These are phyloP conservation scores for Solanum clarkiae DNA, from an alignment of 257 asterid species.

Conservation along the genomic window DNA sequence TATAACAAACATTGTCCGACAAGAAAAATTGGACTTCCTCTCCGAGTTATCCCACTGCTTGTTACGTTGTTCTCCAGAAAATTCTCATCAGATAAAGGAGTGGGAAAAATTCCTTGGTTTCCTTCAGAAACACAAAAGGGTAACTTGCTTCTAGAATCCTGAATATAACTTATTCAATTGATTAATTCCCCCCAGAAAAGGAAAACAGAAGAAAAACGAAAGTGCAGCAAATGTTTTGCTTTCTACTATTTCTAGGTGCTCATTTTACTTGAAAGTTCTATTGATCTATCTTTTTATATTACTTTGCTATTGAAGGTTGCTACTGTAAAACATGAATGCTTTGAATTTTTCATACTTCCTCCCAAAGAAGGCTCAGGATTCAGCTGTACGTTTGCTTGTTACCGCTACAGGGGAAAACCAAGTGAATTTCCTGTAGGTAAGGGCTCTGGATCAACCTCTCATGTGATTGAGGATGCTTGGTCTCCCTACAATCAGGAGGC, in stretches of 20 bases:
- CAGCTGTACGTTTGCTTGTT: conserved; percentile 18
- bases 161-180: background rate
- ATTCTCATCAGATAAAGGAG: conserved; percentile 41
- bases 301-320: conserved; percentile 39
- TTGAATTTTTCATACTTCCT: conserved; percentile 39
- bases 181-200: background rate
- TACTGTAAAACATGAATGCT: conserved; percentile 21
- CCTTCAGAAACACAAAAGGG: conserved; percentile 34
- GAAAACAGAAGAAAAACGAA: background rate
- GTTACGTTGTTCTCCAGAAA: conserved; percentile 35
- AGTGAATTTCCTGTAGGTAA: conserved; percentile 15
- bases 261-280: background rate
- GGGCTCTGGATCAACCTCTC: conserved; percentile 27
- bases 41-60: conserved; percentile 24
- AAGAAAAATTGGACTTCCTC: conserved; percentile 9
- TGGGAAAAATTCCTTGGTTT: conserved; percentile 36
- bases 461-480: conserved; percentile 16
- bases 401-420: conserved; percentile 13
- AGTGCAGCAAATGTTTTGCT: background rate
- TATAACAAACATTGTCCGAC: conserved; percentile 16
- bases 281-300: background rate
- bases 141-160: conserved; percentile 7
- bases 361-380: conserved; percentile 15
- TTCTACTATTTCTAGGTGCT: background rate
- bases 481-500: conserved; percentile 11